Percentiles rank a stretch among this genome's conserved stretches.
Evolutionary conservation across 2,329 filamentous ascomycete species (phyloP).

Genomic region (Cladorrhinum sp.): DNA sequence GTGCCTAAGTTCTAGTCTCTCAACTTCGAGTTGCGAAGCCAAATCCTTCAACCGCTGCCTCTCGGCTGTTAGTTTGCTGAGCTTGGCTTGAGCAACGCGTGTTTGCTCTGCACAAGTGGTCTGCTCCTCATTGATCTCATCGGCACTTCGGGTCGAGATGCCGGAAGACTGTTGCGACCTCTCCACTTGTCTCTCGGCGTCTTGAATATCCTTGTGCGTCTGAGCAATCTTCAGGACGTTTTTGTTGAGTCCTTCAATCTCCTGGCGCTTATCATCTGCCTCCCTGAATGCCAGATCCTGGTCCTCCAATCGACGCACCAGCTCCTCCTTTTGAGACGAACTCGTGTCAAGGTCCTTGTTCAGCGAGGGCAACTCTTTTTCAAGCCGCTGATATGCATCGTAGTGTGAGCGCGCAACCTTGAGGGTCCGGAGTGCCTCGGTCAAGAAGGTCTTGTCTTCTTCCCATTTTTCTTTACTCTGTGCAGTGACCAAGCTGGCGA

Average conservation of each 20-base stretch:
- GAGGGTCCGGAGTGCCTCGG: constrained; percentile 56
- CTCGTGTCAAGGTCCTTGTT: constrained; percentile 54
- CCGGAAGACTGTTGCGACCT: constrained; percentile 69
- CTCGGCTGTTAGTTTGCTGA: constrained; percentile 65
- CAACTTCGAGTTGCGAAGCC: constrained; percentile 70
- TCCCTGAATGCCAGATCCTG: constrained; percentile 65
- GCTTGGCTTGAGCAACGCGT: constrained; percentile 58
- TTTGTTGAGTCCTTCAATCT: constrained; percentile 69
- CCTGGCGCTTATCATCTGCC: constrained; percentile 51
- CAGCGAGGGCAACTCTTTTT: constrained; percentile 67
- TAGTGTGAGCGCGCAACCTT: constrained; percentile 64
- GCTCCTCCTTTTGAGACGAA: constrained; percentile 58
- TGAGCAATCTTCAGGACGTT: constrained; percentile 74
- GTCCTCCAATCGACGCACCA: constrained; percentile 62
- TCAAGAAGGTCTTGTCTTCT: constrained; percentile 58
- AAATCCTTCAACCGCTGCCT: constrained; percentile 68
- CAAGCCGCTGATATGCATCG: constrained; percentile 70
- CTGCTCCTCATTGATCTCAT: constrained; percentile 80
- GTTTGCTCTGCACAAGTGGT: constrained; percentile 65
- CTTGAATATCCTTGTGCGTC: constrained; percentile 66
- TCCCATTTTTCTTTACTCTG: constrained; percentile 55
- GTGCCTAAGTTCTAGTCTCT: constrained; percentile 70
- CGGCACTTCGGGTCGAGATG: constrained; percentile 64
- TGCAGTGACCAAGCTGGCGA: constrained; percentile 62
- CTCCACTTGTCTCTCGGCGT: constrained; percentile 69